Conservation (phyloP, 345 rosid genomes). For the Nasturtium officinale region DNA sequence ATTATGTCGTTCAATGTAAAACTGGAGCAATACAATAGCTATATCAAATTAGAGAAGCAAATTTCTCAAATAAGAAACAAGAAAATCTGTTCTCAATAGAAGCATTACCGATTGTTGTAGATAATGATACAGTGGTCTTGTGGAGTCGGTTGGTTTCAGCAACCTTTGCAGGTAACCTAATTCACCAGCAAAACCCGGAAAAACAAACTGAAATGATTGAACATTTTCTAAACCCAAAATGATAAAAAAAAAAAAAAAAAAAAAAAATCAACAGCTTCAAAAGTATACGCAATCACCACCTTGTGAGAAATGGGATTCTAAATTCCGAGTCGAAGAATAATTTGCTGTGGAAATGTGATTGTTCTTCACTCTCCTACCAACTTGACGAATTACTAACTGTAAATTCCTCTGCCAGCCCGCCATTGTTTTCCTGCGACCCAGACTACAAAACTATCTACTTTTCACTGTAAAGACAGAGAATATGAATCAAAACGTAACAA, state of each 20-base stretch:
- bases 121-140: slow-evolving; percentile 65
- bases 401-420: slow-evolving; percentile 78
- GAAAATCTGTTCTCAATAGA: background rate
- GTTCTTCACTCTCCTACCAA: slow-evolving; percentile 50
- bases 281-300: slow-evolving; percentile 38
- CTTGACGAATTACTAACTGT: slow-evolving; percentile 52
- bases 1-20: background rate
- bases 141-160: slow-evolving; percentile 46
- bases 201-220: background rate
- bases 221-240: slow-evolving; percentile 18
- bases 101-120: slow-evolving; percentile 66
- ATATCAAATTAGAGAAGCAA: background rate
- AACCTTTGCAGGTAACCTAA: slow-evolving; percentile 45
- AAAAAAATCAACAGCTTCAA: slow-evolving; percentile 6
- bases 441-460: background rate
- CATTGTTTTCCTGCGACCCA: slow-evolving; percentile 44
- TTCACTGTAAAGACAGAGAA: background rate
- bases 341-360: slow-evolving; percentile 39
- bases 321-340: slow-evolving; percentile 41
- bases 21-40: background rate
- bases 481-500: slow-evolving; percentile 14
- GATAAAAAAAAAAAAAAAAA: background rate
- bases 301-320: slow-evolving; percentile 39
- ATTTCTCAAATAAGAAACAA: background rate
- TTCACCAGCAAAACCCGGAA: slow-evolving; percentile 43